Evolutionary conservation across 768 basidiomycete species (phyloP).

Genomic region (Boletellus emodensis): DNA sequence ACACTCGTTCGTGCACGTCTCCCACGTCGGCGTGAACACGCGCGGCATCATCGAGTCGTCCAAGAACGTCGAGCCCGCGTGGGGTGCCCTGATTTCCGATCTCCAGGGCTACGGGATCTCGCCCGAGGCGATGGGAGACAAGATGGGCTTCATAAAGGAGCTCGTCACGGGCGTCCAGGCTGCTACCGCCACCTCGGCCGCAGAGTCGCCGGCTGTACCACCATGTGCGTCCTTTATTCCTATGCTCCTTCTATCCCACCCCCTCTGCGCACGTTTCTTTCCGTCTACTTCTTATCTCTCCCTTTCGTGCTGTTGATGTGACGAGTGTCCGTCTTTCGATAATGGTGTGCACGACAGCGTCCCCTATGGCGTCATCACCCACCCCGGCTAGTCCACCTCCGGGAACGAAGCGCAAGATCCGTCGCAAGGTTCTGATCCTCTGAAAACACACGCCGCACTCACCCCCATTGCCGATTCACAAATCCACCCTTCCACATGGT

Average conservation of each 20-base stretch:
- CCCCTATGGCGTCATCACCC: slow-evolving; percentile 9
- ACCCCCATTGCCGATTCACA: not conserved
- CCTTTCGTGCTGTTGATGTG: not conserved
- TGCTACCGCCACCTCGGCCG: not conserved
- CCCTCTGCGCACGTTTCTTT: no score
- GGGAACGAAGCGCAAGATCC: slow-evolving; percentile 30
- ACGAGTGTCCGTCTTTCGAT: not conserved
- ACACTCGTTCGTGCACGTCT: slow-evolving; percentile 62
- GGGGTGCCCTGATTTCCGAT: slow-evolving; percentile 45
- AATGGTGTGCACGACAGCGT: not conserved
- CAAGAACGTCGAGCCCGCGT: slow-evolving; percentile 49
- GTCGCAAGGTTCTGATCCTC: slow-evolving; percentile 29
- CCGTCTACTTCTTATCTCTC: not conserved
- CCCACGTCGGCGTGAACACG: slow-evolving; percentile 57
- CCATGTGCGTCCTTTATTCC: slow-evolving; percentile 10
- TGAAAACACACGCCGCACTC: slow-evolving; percentile 4
- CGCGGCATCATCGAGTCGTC: slow-evolving; percentile 51
- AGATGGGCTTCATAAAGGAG: slow-evolving; percentile 36
- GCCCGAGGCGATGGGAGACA: slow-evolving; percentile 27
- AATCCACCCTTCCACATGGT: no score
- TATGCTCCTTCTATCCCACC: no score
- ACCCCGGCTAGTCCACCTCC: slow-evolving; percentile 8
- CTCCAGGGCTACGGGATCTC: slow-evolving; percentile 39
- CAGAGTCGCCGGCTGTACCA: not conserved
- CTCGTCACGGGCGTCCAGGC: slow-evolving; percentile 13